Evolutionary conservation across 2,329 filamentous ascomycete genomes (phyloP).

Genomic region (Sarocladium oryzae): DNA sequence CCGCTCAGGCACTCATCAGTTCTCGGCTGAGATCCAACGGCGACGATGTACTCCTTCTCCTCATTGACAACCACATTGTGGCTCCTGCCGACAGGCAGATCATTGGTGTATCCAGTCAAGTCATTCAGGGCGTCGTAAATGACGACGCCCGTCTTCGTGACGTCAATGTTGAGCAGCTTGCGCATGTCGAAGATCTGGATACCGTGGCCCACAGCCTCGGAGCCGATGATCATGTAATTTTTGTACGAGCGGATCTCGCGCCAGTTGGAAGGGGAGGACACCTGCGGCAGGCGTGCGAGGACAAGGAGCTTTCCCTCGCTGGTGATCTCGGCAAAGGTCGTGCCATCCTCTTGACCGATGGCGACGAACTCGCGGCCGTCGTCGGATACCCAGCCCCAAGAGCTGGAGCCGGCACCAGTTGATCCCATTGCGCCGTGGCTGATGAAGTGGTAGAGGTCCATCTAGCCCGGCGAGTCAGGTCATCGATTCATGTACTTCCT

Average conservation of each 20-base stretch:
- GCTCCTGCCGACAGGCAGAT: constrained; percentile 11
- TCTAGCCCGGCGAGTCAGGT: constrained; percentile 11
- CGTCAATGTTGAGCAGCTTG: constrained; percentile 39
- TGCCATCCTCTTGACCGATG: constrained; percentile 37
- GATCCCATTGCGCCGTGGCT: constrained; percentile 42
- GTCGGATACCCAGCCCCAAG: constrained; percentile 34
- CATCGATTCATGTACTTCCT: too few relatives aligned
- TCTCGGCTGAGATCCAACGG: constrained; percentile 35
- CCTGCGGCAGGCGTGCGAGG: constrained; percentile 34
- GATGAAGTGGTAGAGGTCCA: constrained; percentile 47
- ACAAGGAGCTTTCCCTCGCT: constrained; percentile 34
- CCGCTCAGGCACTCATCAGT: constrained; percentile 34
- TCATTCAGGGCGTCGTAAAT: neutral
- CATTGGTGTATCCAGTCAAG: constrained; percentile 23
- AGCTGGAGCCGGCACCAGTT: constrained; percentile 26
- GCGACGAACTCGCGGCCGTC: constrained; percentile 39
- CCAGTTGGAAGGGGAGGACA: constrained; percentile 28
- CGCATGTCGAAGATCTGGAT: constrained; percentile 58
- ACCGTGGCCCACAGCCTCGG: constrained; percentile 39
- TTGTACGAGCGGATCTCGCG: constrained; percentile 28
- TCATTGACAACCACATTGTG: constrained; percentile 27
- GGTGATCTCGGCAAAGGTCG: constrained; percentile 37
- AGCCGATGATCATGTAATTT: constrained; percentile 26
- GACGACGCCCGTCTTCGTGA: constrained; percentile 14
- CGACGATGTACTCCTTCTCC: constrained; percentile 36